Evolutionary conservation across 805 yeast genomes (phyloP).

Genomic region (Candida suzukii): DNA sequence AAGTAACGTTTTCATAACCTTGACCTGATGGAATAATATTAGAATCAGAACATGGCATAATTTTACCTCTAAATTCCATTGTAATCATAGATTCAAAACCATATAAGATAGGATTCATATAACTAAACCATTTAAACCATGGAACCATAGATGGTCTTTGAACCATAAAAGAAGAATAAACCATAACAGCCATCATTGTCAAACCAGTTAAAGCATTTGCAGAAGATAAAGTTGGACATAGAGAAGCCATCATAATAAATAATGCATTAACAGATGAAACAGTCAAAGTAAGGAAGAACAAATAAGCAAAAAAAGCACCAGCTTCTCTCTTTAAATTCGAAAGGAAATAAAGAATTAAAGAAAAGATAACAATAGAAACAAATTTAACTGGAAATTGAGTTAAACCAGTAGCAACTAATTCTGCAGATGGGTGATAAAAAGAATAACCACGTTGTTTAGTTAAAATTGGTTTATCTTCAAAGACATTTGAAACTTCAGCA

Average conservation of each 20-base stretch:
- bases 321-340: constrained; percentile 43
- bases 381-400: constrained; percentile 53
- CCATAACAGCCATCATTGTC: constrained; percentile 37
- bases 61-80: constrained; percentile 48
- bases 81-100: constrained; percentile 50
- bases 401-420: constrained; percentile 49
- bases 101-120: constrained; percentile 40
- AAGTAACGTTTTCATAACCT: constrained; percentile 36
- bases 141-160: constrained; percentile 53
- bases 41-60: constrained; percentile 37
- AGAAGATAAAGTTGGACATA: constrained; percentile 37
- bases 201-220: constrained; percentile 60
- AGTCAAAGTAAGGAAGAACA: constrained; percentile 31
- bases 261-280: constrained; percentile 42
- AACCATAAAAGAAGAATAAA: constrained; percentile 60
- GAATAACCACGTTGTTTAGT: constrained; percentile 60
- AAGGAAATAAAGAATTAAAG: constrained; percentile 44
- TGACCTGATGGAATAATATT: constrained; percentile 48
- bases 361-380: constrained; percentile 39
- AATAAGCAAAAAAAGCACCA: constrained; percentile 46
- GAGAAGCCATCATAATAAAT: constrained; percentile 48
- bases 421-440: constrained; percentile 61
- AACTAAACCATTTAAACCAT: constrained; percentile 55
- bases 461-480: constrained; percentile 54
- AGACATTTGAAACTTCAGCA: constrained; percentile 54